A percentile compares a stretch with the other conserved stretches of the same genome.
phyloP scores from a whole-genome alignment of 1,284 basidiomycete genomes.

The Leccinum griseonigrum region DNA sequence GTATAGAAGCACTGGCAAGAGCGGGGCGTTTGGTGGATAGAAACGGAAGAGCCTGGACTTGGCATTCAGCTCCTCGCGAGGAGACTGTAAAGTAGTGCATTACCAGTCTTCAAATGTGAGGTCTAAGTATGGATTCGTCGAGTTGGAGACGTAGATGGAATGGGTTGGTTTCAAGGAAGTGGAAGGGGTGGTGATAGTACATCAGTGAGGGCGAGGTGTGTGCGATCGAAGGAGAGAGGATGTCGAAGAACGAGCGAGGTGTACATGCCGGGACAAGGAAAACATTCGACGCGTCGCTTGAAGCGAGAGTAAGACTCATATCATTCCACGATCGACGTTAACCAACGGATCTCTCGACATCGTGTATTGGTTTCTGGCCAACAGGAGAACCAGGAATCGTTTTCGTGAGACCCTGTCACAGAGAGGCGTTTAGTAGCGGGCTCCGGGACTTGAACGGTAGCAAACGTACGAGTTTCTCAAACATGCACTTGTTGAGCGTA shows the following conservation, averaged over 20 bases:
- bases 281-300: constrained; percentile 21
- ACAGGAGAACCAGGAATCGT: constrained; percentile 89
- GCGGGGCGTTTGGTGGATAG: constrained; percentile 60
- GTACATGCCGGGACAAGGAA: constrained; percentile 13
- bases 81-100: constrained; percentile 22
- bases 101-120: constrained; percentile 93
- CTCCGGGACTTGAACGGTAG: not conserved
- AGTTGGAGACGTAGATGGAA: constrained; percentile 80
- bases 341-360: constrained; percentile 59
- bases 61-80: constrained; percentile 3
- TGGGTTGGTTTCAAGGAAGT: constrained; percentile 36
- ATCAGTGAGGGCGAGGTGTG: not conserved
- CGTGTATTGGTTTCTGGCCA: constrained; percentile 86
- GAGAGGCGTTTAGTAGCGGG: not conserved
- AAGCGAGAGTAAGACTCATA: not conserved
- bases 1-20: constrained; percentile 75
- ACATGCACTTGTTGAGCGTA: constrained; percentile 92
- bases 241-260: not conserved
- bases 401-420: constrained; percentile 80
- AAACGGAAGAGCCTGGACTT: constrained; percentile 80
- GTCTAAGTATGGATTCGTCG: constrained; percentile 90
- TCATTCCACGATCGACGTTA: too few relatives aligned
- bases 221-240: not conserved
- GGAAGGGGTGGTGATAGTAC: constrained; percentile 13
- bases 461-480: constrained; percentile 84